phyloP scores from a whole-genome alignment of 2,329 filamentous ascomycete genomes.

The Emericellopsis cladophorae region DNA sequence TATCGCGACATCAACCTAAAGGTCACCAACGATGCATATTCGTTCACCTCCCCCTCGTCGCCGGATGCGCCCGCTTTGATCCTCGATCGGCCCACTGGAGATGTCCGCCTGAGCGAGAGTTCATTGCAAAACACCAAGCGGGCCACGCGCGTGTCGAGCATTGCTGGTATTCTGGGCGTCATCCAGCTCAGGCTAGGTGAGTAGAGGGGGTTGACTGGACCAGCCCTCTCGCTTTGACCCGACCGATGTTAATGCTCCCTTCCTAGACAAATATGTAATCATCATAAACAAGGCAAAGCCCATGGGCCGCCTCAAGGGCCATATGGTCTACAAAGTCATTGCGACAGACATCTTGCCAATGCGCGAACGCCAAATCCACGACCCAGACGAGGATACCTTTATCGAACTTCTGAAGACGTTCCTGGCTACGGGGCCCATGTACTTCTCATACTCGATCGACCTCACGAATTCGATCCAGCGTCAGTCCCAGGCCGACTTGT shows the following conservation, averaged over 20 bases:
- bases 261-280: slow-evolving; percentile 81
- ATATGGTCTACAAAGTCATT: slow-evolving; percentile 90
- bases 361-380: slow-evolving; percentile 81
- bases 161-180: slow-evolving; percentile 87
- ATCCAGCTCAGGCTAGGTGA: slow-evolving; percentile 86
- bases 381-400: slow-evolving; percentile 90
- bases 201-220: slow-evolving; percentile 7
- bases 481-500: slow-evolving; percentile 63
- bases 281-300: slow-evolving; percentile 90
- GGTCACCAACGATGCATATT: slow-evolving; percentile 82
- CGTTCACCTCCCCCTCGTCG: slow-evolving; percentile 90
- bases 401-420: slow-evolving; percentile 69
- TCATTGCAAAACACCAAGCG: slow-evolving; percentile 64
- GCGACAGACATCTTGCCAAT: slow-evolving; percentile 88
- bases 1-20: slow-evolving; percentile 97
- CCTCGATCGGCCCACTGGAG: slow-evolving; percentile 83
- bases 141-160: slow-evolving; percentile 64
- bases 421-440: slow-evolving; percentile 78
- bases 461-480: slow-evolving; percentile 95
- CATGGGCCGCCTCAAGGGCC: slow-evolving; percentile 82
- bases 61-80: slow-evolving; percentile 79
- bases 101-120: slow-evolving; percentile 74
- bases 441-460: slow-evolving; percentile 96
- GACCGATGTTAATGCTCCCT: neutral
- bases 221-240: neutral